Conservation (phyloP, 345 rosid species). For the Eucalyptus brandiana region DNA sequence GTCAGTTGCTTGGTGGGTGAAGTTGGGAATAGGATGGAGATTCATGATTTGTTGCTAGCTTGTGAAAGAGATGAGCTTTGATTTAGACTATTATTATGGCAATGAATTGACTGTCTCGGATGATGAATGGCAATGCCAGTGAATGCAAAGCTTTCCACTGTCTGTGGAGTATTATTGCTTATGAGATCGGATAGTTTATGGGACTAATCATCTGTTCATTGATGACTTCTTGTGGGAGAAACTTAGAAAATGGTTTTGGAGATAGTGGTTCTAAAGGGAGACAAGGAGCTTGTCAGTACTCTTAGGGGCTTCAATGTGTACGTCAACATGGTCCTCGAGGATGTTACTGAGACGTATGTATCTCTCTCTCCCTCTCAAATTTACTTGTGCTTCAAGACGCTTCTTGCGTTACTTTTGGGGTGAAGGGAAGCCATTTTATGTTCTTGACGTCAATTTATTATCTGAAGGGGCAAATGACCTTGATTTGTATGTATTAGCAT, state of each 20-base stretch:
- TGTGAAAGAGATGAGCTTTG: not conserved
- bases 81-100: not conserved
- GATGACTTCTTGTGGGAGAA: not conserved
- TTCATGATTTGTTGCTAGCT: not conserved
- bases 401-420: not conserved
- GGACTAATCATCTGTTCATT: not conserved
- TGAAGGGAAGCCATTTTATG: not conserved
- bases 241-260: not conserved
- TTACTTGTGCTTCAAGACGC: not conserved
- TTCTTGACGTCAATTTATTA: not conserved
- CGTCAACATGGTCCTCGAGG: constrained; percentile 5
- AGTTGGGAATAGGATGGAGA: not conserved
- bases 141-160: not conserved
- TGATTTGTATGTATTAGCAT: not conserved
- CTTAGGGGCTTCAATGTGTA: constrained; percentile 4
- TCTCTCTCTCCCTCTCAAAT: not conserved
- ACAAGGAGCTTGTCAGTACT: constrained; percentile 5
- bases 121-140: not conserved
- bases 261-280: not conserved
- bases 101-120: not conserved
- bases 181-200: not conserved
- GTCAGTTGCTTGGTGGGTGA: too few relatives aligned
- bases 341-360: not conserved
- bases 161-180: not conserved
- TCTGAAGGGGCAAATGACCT: not conserved